Percentiles rank a stretch among this genome's conserved stretches.
phyloP scores from a whole-genome alignment of 208 protist genomes.

The Crithidia fasciculata region DNA sequence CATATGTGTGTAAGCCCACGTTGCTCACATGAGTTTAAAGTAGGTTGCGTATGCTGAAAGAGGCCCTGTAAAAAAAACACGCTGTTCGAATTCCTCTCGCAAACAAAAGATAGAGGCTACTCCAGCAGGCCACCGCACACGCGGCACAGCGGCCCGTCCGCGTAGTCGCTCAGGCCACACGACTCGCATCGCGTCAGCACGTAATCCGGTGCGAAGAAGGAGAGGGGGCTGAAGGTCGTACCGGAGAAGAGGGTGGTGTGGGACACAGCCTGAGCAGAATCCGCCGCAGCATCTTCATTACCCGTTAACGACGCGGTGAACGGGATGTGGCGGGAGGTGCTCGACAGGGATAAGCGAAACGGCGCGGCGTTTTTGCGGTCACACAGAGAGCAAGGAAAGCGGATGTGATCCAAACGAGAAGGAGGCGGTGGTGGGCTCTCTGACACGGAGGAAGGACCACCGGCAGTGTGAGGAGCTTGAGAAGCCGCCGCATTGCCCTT shows the following conservation, averaged over 20 bases:
- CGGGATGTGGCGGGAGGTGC: constrained; percentile 29
- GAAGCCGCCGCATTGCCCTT: constrained; percentile 5
- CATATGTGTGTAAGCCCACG: no score
- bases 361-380: constrained; percentile 25
- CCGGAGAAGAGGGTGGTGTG: constrained; percentile 85
- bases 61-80: no score
- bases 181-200: constrained; percentile 64
- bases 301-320: neutral
- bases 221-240: constrained; percentile 70
- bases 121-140: constrained; percentile 76
- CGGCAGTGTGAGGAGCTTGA: neutral
- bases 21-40: no score
- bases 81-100: no score
- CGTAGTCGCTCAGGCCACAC: constrained; percentile 75
- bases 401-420: neutral
- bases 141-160: constrained; percentile 58
- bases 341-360: constrained; percentile 35
- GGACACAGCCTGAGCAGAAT: constrained; percentile 18
- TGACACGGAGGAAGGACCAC: neutral
- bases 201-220: constrained; percentile 56
- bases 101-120: no score
- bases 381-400: constrained; percentile 71
- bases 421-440: neutral
- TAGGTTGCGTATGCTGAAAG: no score
- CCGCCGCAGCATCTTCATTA: neutral